Conservation (phyloP, 2,329 filamentous ascomycete species). For the Aureobasidium sp. region DNA sequence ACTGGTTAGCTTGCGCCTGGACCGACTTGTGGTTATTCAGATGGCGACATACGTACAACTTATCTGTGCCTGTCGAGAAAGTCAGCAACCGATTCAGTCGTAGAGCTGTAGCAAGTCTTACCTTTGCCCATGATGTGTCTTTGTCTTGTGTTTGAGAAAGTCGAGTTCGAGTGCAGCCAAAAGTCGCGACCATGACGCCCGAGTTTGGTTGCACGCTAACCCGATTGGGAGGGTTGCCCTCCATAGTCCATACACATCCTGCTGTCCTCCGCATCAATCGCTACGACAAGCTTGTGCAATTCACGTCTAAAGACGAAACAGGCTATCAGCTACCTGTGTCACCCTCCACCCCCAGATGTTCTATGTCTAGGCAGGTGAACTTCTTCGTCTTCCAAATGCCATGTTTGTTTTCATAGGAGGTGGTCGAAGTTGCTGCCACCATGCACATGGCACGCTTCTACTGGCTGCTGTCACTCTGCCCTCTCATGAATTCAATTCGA, state of each 20-base stretch:
- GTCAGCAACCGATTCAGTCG: background rate
- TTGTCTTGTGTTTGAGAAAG: background rate
- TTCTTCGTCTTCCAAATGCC: no score
- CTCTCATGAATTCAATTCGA: no score
- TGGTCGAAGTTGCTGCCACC: no score
- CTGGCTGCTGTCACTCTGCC: no score
- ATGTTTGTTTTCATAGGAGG: no score
- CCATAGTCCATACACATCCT: background rate
- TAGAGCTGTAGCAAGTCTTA: background rate
- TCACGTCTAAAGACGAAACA: no score
- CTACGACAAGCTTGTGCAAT: background rate
- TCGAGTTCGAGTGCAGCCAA: conserved; percentile 7
- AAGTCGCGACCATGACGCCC: conserved; percentile 1
- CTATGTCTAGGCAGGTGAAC: no score
- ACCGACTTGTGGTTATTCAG: conserved; percentile 9
- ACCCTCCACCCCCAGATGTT: no score
- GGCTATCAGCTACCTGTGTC: no score
- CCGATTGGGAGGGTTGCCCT: background rate
- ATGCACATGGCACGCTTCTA: no score
- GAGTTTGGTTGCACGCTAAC: background rate
- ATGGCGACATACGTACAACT: conserved; percentile 33
- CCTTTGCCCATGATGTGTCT: conserved; percentile 24
- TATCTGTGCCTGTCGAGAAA: conserved; percentile 28
- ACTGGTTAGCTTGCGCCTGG: background rate
- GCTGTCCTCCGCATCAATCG: background rate